Base-by-base conservation (phyloP, 805 yeast genomes). In the Candida vaughaniae region DNA sequence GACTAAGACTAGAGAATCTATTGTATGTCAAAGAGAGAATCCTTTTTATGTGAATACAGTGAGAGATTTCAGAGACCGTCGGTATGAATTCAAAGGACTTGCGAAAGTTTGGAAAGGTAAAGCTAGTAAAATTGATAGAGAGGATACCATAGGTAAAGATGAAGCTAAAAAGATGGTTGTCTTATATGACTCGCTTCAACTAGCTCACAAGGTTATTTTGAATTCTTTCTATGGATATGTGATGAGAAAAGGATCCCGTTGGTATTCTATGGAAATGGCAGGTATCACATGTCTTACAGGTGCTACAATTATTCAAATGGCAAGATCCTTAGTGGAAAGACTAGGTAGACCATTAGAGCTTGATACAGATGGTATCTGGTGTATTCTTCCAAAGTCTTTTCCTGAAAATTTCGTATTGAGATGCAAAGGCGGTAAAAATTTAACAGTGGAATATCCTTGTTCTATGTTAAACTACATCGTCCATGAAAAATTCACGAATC, bases 261-360 rank as follows among this genome's bases (percentile, higher is more conserved):
- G 99, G 99, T 93, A 90, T 53, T 93, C 99, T 0, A 89, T 93
- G 93, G 99, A 93, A 60, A 93, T 95, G 99, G 99, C 99, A 0
- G 99, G 99, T 45, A 93, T 93, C 14, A 93, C 99, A 0, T 95
- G 99, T 73, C 71, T 90, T 33, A 93, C 99, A 0, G 99, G 99
- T 36, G 96, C 99, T 0, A 88, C 95, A 0, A 93, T 93, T 51
- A 93, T 93, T 68, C 98, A 95, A 62, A 85, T 91, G 93, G 99
- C 99, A 0, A 73, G 98, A 44, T 66, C 84, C 1, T 66, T 93
- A 41, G 96, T 93, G 10, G 98, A 91, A 57, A 69, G 96, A 51
- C 66, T 95, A 4, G 99, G 99, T 1, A 73, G 98, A 49, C 99
- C 99, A 0, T 67, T 93, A 42, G 99, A 93, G 55, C 75, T 93